Evolutionary conservation across 2,329 filamentous ascomycete species (phyloP).

Genomic region (Didymella exigua): DNA sequence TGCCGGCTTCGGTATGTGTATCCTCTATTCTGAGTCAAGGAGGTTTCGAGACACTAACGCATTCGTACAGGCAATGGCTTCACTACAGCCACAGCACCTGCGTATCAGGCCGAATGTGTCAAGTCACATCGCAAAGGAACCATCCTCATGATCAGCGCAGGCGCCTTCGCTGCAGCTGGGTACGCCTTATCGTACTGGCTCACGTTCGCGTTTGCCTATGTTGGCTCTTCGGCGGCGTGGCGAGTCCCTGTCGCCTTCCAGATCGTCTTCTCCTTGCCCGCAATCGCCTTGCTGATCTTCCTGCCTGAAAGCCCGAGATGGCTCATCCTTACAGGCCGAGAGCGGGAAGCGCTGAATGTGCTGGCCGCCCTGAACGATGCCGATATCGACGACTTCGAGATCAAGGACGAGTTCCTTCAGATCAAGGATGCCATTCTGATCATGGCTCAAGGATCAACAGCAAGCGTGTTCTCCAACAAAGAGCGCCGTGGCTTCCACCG

Average conservation of each 20-base stretch:
- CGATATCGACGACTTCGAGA: slow-evolving; percentile 32
- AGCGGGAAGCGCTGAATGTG: slow-evolving; percentile 50
- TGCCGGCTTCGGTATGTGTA: slow-evolving; percentile 56
- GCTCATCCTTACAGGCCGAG: slow-evolving; percentile 62
- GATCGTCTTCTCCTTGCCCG: slow-evolving; percentile 61
- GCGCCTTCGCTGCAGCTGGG: slow-evolving; percentile 57
- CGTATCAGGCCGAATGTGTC: slow-evolving; percentile 59
- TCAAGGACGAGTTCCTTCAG: slow-evolving; percentile 49
- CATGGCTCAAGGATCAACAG: slow-evolving; percentile 36
- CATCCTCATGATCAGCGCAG: slow-evolving; percentile 56
- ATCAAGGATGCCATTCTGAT: slow-evolving; percentile 44
- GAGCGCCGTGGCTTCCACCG: slow-evolving; percentile 51
- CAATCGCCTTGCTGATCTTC: slow-evolving; percentile 57
- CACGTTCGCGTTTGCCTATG: slow-evolving; percentile 58
- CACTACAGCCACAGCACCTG: slow-evolving; percentile 58
- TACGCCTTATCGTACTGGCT: slow-evolving; percentile 60
- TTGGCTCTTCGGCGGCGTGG: slow-evolving; percentile 51
- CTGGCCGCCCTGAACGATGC: slow-evolving; percentile 41
- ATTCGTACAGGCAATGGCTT: slow-evolving; percentile 54
- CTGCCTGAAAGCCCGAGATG: slow-evolving; percentile 60
- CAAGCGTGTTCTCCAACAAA: slow-evolving; percentile 36
- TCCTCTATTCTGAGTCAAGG: too few relatives aligned
- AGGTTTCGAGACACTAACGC: not conserved
- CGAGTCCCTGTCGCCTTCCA: slow-evolving; percentile 64
- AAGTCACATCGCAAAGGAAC: slow-evolving; percentile 53